Percentiles rank a stretch among this genome's conserved stretches.
phyloP scores from a whole-genome alignment of 306 rosid species.

The Rubus parviflorus region DNA sequence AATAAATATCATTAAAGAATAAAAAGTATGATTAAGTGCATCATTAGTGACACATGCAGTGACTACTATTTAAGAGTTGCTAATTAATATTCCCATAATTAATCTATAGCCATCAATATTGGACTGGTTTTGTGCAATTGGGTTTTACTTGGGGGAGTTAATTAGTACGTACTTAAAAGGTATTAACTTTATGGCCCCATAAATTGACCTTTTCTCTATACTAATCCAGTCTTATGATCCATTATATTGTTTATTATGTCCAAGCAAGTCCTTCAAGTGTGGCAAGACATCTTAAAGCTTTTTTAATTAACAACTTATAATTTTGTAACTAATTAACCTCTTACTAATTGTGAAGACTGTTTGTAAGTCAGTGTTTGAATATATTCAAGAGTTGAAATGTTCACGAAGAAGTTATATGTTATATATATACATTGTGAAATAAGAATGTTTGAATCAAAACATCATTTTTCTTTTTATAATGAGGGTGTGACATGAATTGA shows the following conservation, averaged over 20 bases:
- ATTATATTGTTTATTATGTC: background rate
- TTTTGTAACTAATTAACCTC: background rate
- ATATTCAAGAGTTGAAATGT: background rate
- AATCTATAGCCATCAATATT: conserved; percentile 12
- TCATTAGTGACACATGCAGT: background rate
- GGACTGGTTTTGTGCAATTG: background rate
- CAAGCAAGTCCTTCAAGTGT: background rate
- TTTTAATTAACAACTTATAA: background rate
- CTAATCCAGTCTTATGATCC: background rate
- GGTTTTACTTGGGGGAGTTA: conserved; percentile 3
- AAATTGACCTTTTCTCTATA: background rate
- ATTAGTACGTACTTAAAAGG: background rate
- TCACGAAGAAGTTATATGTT: background rate
- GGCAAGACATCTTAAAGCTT: background rate
- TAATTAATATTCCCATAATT: background rate
- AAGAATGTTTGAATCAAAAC: background rate
- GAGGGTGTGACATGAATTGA: background rate
- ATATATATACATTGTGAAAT: background rate
- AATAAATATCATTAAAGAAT: no score
- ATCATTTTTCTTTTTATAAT: background rate
- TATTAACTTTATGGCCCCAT: background rate
- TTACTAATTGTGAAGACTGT: background rate
- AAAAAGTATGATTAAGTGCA: background rate
- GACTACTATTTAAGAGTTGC: background rate
- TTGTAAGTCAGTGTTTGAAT: background rate